A percentile compares a stretch with the other conserved stretches of the same genome.
Conservation (phyloP, 2,329 filamentous ascomycete species). For the Fusarium sp. region DNA sequence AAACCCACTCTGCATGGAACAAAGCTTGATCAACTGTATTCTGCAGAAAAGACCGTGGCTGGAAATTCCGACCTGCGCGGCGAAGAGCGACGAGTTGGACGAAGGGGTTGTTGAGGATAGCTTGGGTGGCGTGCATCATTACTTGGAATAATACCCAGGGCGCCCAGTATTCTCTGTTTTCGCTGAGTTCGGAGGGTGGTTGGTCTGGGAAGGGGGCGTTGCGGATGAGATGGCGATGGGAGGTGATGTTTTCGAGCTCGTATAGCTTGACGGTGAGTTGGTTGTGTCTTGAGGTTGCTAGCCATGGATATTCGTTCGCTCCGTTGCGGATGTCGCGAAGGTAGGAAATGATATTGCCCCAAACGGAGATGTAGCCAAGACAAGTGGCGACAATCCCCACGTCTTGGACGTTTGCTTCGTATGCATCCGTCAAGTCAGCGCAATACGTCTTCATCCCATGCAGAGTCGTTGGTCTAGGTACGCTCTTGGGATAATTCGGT, state of each 20-base stretch:
- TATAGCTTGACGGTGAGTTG: slow-evolving; percentile 36
- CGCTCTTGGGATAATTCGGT: slow-evolving; percentile 26
- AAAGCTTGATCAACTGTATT: slow-evolving; percentile 40
- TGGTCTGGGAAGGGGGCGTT: slow-evolving; percentile 37
- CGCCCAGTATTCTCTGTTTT: slow-evolving; percentile 34
- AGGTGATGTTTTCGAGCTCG: slow-evolving; percentile 29
- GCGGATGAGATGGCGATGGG: slow-evolving; percentile 31
- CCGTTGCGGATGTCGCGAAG: slow-evolving; percentile 31
- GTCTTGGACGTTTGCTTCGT: slow-evolving; percentile 23
- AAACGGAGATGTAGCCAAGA: slow-evolving; percentile 9
- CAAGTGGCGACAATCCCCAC: slow-evolving; percentile 12
- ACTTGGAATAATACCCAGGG: slow-evolving; percentile 37
- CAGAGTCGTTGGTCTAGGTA: slow-evolving; percentile 4
- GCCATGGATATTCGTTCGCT: slow-evolving; percentile 33
- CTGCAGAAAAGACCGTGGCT: slow-evolving; percentile 35
- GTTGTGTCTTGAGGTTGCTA: slow-evolving; percentile 24
- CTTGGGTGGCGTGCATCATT: slow-evolving; percentile 36
- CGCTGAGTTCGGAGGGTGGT: background rate
- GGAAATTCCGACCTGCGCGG: slow-evolving; percentile 19
- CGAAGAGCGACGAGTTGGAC: slow-evolving; percentile 38
- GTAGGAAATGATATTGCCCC: slow-evolving; percentile 33
- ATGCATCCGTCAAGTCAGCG: slow-evolving; percentile 32
- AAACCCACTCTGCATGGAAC: slow-evolving; percentile 37
- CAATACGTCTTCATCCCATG: slow-evolving; percentile 30
- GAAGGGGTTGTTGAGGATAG: slow-evolving; percentile 34